phyloP scores from a whole-genome alignment of 371 early-diverging fungal species.

The Zancudomyces culisetae region DNA sequence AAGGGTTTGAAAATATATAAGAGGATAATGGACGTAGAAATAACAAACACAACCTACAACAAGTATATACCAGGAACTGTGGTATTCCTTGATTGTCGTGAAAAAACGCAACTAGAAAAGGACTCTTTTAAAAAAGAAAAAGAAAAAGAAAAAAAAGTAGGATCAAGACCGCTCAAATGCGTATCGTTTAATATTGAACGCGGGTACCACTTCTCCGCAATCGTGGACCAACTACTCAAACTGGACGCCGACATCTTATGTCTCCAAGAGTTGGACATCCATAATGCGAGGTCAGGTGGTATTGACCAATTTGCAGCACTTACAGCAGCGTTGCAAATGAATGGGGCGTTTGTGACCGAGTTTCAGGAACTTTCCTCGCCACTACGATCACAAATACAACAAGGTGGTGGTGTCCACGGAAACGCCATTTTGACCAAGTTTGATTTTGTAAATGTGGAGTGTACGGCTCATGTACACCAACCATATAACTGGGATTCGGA shows the following conservation, averaged over 20 bases:
- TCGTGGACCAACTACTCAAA: slow-evolving; percentile 28
- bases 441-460: slow-evolving; percentile 37
- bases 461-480: slow-evolving; percentile 43
- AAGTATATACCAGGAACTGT: background rate
- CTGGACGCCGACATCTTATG: slow-evolving; percentile 47
- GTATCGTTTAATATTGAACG: slow-evolving; percentile 58
- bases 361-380: slow-evolving; percentile 49
- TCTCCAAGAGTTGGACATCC: slow-evolving; percentile 48
- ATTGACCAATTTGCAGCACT: slow-evolving; percentile 40
- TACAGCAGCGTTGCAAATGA: slow-evolving; percentile 29
- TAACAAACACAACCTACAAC: no score
- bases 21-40: no score
- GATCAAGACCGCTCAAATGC: slow-evolving; percentile 10
- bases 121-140: no score
- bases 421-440: slow-evolving; percentile 58
- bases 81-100: background rate
- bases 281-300: slow-evolving; percentile 38
- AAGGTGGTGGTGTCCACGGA: slow-evolving; percentile 67
- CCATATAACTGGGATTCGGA: slow-evolving; percentile 52
- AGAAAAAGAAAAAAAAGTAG: background rate
- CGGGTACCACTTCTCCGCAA: slow-evolving; percentile 42
- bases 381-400: slow-evolving; percentile 18
- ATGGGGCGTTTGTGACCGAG: slow-evolving; percentile 53
- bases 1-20: no score
- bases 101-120: no score